These are phyloP conservation scores for Lentinus polychrous DNA, from an alignment of 1,284 basidiomycete species.

Conservation along the genomic window DNA sequence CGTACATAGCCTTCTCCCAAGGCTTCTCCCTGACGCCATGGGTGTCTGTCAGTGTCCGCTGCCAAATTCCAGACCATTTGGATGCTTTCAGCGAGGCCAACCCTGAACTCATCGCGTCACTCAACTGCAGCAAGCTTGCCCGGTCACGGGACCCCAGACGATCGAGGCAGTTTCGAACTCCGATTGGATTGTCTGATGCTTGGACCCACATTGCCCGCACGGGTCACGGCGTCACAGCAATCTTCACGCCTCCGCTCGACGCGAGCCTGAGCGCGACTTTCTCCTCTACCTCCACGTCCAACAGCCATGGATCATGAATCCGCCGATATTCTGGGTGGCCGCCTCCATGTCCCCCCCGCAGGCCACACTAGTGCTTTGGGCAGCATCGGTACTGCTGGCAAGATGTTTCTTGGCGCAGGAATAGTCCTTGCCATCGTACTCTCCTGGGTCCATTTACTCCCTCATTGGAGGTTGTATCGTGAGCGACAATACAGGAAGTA, in stretches of 20 bases:
- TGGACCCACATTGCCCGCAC: neutral
- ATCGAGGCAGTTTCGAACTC: neutral
- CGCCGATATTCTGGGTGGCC: constrained; percentile 61
- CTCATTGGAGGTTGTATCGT: constrained; percentile 36
- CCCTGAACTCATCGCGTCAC: too few relatives aligned
- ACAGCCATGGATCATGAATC: constrained; percentile 29
- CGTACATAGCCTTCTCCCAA: too few relatives aligned
- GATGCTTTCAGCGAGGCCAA: too few relatives aligned
- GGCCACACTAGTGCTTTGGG: constrained; percentile 2
- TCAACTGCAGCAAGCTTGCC: too few relatives aligned
- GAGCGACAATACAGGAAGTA: constrained; percentile 57
- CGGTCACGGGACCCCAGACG: neutral
- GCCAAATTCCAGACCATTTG: too few relatives aligned
- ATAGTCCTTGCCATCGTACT: constrained; percentile 11
- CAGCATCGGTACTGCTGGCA: constrained; percentile 24
- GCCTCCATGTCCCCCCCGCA: constrained; percentile 34
- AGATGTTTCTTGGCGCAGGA: constrained; percentile 11
- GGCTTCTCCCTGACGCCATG: too few relatives aligned
- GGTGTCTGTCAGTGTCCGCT: too few relatives aligned
- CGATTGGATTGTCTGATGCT: neutral
- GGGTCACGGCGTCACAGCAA: neutral
- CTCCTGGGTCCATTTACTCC: constrained; percentile 18
- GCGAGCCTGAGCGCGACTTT: constrained; percentile 10
- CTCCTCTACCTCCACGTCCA: constrained; percentile 12
- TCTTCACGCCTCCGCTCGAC: constrained; percentile 13